phyloP scores from a whole-genome alignment of 768 basidiomycete genomes.

The Lenzites betulinus region DNA sequence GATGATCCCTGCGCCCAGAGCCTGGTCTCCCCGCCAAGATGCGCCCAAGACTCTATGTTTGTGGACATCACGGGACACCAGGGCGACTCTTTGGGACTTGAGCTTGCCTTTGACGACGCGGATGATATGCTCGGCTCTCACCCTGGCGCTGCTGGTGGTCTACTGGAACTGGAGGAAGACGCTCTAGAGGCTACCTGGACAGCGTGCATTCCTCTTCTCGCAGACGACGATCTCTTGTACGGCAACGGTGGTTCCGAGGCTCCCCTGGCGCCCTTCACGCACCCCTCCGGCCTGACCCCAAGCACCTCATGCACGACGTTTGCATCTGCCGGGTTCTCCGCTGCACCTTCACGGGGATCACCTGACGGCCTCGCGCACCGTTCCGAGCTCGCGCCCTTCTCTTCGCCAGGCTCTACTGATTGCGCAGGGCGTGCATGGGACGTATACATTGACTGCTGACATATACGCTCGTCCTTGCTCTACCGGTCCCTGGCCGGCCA shows the following conservation, averaged over 20 bases:
- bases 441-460: no score
- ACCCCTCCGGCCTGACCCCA: not conserved
- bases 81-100: not conserved
- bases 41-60: not conserved
- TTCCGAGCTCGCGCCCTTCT: not conserved
- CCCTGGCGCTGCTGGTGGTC: not conserved
- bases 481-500: not conserved
- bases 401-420: not conserved
- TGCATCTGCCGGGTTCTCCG: not conserved
- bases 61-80: not conserved
- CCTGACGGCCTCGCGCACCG: slow-evolving; percentile 1
- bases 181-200: slow-evolving; percentile 1
- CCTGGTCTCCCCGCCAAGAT: no score
- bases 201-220: slow-evolving; percentile 3
- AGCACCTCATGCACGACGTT: not conserved
- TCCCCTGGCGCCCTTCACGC: not conserved
- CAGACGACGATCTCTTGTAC: slow-evolving; percentile 14
- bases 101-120: not conserved
- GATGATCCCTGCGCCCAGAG: not conserved
- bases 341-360: not conserved
- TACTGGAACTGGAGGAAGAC: not conserved
- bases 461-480: not conserved
- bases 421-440: no score
- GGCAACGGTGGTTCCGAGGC: slow-evolving; percentile 5
- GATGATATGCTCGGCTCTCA: not conserved